Evolutionary conservation across 768 basidiomycete species (phyloP).

Genomic region (Rickenella mellea): DNA sequence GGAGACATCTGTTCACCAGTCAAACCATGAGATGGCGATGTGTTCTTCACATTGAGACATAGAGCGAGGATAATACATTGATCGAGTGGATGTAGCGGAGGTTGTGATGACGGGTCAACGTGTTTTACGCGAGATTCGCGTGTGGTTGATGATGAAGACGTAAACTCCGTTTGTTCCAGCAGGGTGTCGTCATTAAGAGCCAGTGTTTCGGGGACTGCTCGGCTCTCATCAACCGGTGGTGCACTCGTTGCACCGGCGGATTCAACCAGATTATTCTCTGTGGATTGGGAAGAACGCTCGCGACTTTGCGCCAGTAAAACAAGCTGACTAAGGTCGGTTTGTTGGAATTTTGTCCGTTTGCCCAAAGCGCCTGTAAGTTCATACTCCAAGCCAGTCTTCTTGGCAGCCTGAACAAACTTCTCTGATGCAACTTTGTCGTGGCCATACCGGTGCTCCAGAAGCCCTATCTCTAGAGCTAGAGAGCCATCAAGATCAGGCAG

Average conservation of each 20-base stretch:
- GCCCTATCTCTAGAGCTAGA: slow-evolving; percentile 65
- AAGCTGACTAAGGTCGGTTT: slow-evolving; percentile 76
- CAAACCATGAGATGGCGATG: slow-evolving; percentile 81
- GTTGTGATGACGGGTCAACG: slow-evolving; percentile 77
- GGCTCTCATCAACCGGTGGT: background rate
- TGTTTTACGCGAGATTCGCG: slow-evolving; percentile 44
- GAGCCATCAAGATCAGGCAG: slow-evolving; percentile 61
- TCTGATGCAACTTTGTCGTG: slow-evolving; percentile 75
- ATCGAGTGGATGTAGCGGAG: slow-evolving; percentile 84
- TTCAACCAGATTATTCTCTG: background rate
- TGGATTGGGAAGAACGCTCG: slow-evolving; percentile 18
- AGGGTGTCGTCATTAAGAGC: slow-evolving; percentile 92
- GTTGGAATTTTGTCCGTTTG: slow-evolving; percentile 90
- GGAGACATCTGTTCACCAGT: slow-evolving; percentile 89
- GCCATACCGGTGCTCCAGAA: slow-evolving; percentile 65
- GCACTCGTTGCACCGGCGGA: background rate
- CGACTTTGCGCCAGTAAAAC: slow-evolving; percentile 89
- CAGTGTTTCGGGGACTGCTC: slow-evolving; percentile 62
- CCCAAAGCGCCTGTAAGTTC: slow-evolving; percentile 91
- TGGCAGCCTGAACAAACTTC: slow-evolving; percentile 68
- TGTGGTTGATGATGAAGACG: slow-evolving; percentile 51
- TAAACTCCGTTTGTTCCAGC: slow-evolving; percentile 88
- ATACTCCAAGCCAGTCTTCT: slow-evolving; percentile 71
- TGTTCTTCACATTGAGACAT: slow-evolving; percentile 85
- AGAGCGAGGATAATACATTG: slow-evolving; percentile 88